Base-by-base conservation (phyloP, 192 early-diverging fungal genomes). In the Coemansia sp. region DNA sequence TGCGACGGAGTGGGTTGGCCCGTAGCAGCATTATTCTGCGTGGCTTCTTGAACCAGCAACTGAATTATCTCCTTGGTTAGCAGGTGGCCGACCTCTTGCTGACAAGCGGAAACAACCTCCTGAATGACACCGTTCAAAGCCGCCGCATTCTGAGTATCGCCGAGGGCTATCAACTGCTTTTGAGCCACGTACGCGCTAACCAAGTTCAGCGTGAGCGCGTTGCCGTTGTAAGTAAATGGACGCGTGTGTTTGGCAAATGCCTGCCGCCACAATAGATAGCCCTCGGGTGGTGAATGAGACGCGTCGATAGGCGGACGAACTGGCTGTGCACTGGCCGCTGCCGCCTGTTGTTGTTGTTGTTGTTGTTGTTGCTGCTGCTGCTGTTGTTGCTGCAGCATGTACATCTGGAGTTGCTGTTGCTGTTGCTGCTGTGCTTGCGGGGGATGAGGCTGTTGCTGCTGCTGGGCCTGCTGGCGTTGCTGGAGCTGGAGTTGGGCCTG, bases 341-440 rank as follows among this genome's bases (percentile, higher is more conserved):
- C 36, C 23, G 59, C 21, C 37, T 42, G 60, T 40, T 28, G 39
- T n/a, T 40, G 51, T 36, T 24, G 66, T 36, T 50, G 65, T 23
- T 67, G 61, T 21, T 57, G 56, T 34, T 70, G 74, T 24, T 68
- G 59, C 13, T 43, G 59, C 24, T 39, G 59, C 21, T 21, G 18
- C 3, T 37, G 67, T 60, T 36, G 69, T 57, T 39, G 20, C 45
- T 35, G 74, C 42, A 31, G 31, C 31, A 31, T 31, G 31, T 31
- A 31, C 31, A 31, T 31, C 31, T 31, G 31, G 31, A 31, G 60
- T 20, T 63, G 74, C 60, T 7, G 62, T 48, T 24, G 62, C 65
- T 39, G 60, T 23, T 65, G 66, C 59, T 66, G 65, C 59, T 76
- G 67, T 7, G 33, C 21, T 13, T 76, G 68, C 2, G 59, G 37